phyloP scores from a whole-genome alignment of 768 basidiomycete species.

The Leccinellum albellum region DNA sequence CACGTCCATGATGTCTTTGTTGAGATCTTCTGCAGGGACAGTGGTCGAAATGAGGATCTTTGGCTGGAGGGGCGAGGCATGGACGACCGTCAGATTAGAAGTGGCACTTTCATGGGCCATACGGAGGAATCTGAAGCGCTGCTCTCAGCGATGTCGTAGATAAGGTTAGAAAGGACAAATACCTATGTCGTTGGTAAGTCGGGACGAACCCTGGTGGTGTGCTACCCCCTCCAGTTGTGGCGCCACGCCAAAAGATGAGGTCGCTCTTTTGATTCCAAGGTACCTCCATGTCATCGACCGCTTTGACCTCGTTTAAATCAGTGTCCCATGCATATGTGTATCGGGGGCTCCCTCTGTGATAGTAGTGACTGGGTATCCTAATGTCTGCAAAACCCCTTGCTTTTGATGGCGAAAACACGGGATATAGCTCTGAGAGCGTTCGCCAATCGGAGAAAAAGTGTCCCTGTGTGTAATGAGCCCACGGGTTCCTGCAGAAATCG shows the following conservation, averaged over 20 bases:
- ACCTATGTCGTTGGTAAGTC: conserved; percentile 87
- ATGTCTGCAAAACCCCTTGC: conserved; percentile 85
- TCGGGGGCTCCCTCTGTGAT: conserved; percentile 73
- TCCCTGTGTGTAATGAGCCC: conserved; percentile 84
- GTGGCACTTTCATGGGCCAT: conserved; percentile 58
- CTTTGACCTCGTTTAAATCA: conserved; percentile 64
- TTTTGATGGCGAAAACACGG: conserved; percentile 91
- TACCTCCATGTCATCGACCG: conserved; percentile 80
- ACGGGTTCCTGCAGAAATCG: conserved; percentile 79
- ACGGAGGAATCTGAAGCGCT: conserved; percentile 55
- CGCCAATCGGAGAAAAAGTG: conserved; percentile 99
- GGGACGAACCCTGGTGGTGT: conserved; percentile 79
- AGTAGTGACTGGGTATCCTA: conserved; percentile 94
- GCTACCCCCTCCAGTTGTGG: conserved; percentile 91
- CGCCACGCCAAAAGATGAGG: conserved; percentile 91
- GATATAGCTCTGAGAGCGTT: conserved; percentile 82
- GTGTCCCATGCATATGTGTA: conserved; percentile 94
- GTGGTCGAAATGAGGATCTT: conserved; percentile 55
- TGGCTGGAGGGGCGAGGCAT: conserved; percentile 61
- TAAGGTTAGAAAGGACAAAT: conserved; percentile 11
- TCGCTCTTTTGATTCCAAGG: conserved; percentile 89
- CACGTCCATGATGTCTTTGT: conserved; percentile 79
- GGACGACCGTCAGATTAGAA: conserved; percentile 59
- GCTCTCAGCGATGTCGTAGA: neutral
- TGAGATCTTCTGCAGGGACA: conserved; percentile 59